Evolutionary conservation across 768 basidiomycete genomes (phyloP), one percentile per base, ranked within the genome.

Genomic region (Suillus spraguei): DNA sequence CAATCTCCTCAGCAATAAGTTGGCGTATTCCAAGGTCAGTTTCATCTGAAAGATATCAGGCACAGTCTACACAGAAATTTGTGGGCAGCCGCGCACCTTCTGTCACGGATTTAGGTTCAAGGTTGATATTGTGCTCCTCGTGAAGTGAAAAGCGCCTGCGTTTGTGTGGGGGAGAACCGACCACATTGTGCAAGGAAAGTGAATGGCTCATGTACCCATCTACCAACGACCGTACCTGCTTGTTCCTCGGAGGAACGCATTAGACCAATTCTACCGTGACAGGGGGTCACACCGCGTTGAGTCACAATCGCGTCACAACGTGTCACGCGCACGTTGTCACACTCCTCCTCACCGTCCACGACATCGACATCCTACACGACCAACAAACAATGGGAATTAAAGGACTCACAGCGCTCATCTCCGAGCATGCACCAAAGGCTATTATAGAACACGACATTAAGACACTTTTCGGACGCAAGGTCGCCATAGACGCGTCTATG

Each of bases 401-500:
- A 79, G 95, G 97, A 32, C 83, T 99, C 38, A 98, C 96, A 14
- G 90, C 85, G 11, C 83, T 99, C 24, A 82, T 99, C 65, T 88
- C 87, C 9, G 91, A 98, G 72, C 88, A 97, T 77, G 94, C 97
- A 7, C 97, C 97, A 1, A 86, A 82, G 59, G 82, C 92, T 10
- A 94, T 97, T 69, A 85, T 74, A 75, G 94, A 96, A 69, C 94
- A 96, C 73, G 94, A 97, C 44, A 98, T 98, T 62, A 97, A 97
- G 80, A 95, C 94, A 32, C 88, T 99, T 50, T 99, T 99, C 68
- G 97, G 97, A 2, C 89, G 97, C 69, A 99, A 98, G 81, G 95
- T 99, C 67, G 97, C 97, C 64, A 94, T 99, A 67, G 97, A 99
- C 82, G 97, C 97, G 73, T 95, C 93, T 64, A 95, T 95, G 93